Percentiles rank a stretch among this genome's conserved stretches.
Evolutionary conservation across 441 rosid species (phyloP).

Genomic region (Brassica balearica): DNA sequence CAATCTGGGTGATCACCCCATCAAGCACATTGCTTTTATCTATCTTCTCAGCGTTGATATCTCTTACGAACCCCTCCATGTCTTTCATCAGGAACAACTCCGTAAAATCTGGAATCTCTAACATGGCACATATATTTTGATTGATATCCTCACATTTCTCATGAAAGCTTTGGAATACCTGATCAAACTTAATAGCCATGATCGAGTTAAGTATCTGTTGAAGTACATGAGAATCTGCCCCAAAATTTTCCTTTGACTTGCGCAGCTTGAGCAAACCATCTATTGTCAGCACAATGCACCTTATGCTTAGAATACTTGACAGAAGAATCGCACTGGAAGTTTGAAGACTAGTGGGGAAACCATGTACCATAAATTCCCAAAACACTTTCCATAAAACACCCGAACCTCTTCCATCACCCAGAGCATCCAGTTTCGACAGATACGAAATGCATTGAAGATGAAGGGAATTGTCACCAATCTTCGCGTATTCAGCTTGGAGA

Average conservation of each 20-base stretch:
- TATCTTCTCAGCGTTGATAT: slow-evolving; percentile 60
- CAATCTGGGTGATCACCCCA: slow-evolving; percentile 72
- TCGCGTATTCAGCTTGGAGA: slow-evolving; percentile 74
- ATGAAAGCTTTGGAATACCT: slow-evolving; percentile 71
- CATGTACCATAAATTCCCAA: slow-evolving; percentile 93
- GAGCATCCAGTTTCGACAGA: slow-evolving; percentile 62
- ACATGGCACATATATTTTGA: slow-evolving; percentile 58
- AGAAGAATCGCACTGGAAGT: slow-evolving; percentile 74
- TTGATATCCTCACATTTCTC: slow-evolving; percentile 80
- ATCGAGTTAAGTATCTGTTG: slow-evolving; percentile 71
- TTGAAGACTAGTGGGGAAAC: slow-evolving; percentile 79
- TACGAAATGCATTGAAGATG: slow-evolving; percentile 71
- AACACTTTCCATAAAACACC: slow-evolving; percentile 72
- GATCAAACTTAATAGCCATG: slow-evolving; percentile 81
- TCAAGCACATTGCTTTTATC: slow-evolving; percentile 69
- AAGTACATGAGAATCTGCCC: slow-evolving; percentile 59
- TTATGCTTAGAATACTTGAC: slow-evolving; percentile 80
- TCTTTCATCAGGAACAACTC: slow-evolving; percentile 81
- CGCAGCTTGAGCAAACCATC: slow-evolving; percentile 68
- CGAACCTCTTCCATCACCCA: slow-evolving; percentile 72
- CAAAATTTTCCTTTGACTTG: slow-evolving; percentile 50
- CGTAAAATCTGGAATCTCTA: slow-evolving; percentile 64
- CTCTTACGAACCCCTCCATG: slow-evolving; percentile 82
- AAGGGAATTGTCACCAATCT: slow-evolving; percentile 61
- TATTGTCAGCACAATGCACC: slow-evolving; percentile 66